Base-by-base conservation (phyloP, 345 rosid species). In the Lagerstroemia speciosa region DNA sequence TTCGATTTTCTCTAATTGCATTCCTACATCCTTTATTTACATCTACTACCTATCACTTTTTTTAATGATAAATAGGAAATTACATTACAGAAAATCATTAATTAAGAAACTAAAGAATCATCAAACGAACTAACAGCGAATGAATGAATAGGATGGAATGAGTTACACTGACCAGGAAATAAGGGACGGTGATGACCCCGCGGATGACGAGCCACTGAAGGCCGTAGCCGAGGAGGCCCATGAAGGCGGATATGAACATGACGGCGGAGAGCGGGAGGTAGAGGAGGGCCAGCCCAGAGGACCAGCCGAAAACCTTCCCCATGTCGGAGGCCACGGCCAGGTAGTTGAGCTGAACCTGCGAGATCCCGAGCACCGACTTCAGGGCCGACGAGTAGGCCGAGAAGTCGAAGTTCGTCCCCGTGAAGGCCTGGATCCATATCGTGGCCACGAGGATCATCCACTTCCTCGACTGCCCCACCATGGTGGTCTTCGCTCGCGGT, bases 391-490 rank as follows among this genome's bases (percentile, higher is more conserved):
- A 93, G 46, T 93, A 93, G 6, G 92, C 90, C 22, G 97, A 87
- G 85, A 93, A 91, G 80, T 93, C 98, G 80, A 93, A 93, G 71
- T 93, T 93, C 3, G 98, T 93, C 5, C 98, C 98, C 0, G 97
- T 93, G 66, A 93, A 93, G 0, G 96, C 97, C 77, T 93, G 98
- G 85, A 93, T 86, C 98, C 98, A 93, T 45, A 89, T 80, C 19
- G 97, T 89, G 0, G 90, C 97, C n/a, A 93, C 91, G 12, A 93
- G 80, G 46, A 93, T 87, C 97, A 91, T 91, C 98, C 98, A 93
- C 73, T 91, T 93, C 34, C 93, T 43, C 2, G 95, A 93, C 41
- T 91, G 96, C 38, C 88, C 97, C 0, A 84, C 90, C 98, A 91
- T 91, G 3, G 24, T 32, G 3, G 29, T 17, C 16, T 16, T 1